Percentiles rank a stretch among this genome's conserved stretches.
Conservation (phyloP, 257 asterid species). For the Orobanche coerulescens region DNA sequence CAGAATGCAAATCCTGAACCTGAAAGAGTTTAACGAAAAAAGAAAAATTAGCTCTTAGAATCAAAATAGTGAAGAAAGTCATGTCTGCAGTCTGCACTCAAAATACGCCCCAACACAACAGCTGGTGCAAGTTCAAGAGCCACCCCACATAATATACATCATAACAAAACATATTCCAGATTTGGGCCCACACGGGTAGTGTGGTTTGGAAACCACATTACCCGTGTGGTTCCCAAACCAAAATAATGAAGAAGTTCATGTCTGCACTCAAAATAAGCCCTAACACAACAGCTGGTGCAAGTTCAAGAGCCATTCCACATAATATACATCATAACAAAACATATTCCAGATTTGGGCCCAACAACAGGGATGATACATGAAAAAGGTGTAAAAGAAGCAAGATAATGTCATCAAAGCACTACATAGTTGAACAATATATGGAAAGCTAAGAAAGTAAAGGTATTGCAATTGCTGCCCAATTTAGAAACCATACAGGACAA, state of each 20-base stretch:
- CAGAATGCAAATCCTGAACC: constrained; percentile 93
- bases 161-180: no score
- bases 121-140: neutral
- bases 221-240: no score
- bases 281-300: constrained; percentile 1
- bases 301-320: constrained; percentile 11
- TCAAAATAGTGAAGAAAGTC: constrained; percentile 3
- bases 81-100: neutral
- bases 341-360: neutral
- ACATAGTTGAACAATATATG: constrained; percentile 2
- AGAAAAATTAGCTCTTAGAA: neutral
- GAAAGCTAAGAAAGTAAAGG: constrained; percentile 12
- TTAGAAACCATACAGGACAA: neutral
- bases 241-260: constrained; percentile 3
- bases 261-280: constrained; percentile 2
- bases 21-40: constrained; percentile 37
- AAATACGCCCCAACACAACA: constrained; percentile 11
- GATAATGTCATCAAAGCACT: constrained; percentile 10
- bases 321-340: neutral
- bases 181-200: no score
- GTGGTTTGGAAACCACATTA: no score
- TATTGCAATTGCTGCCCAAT: constrained; percentile 11
- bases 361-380: constrained; percentile 7
- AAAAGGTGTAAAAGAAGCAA: constrained; percentile 8
- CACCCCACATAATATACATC: constrained; percentile 5